Evolutionary conservation across 768 basidiomycete species (phyloP), one percentile per base, ranked within the genome.

Genomic region (Leccinellum luteum): DNA sequence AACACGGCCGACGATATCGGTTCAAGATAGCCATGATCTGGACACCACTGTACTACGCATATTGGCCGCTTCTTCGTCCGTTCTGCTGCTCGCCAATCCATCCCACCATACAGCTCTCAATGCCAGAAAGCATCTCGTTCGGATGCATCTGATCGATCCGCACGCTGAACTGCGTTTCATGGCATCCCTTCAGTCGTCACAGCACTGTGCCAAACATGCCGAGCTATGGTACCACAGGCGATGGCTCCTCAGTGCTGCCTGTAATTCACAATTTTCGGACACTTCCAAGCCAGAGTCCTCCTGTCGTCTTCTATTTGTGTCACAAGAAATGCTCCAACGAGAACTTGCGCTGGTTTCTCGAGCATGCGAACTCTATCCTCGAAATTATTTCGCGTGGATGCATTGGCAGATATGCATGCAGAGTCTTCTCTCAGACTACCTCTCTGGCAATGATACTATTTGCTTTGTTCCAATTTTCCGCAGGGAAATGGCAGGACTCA

Each of bases 361-460:
- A 34, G 82, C 86, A 30, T 85, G 84, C 70, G 81, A 83, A 62
- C 69, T 76, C 6, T 87, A 89, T 65, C 84, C 85, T 9, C 82
- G 89, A 14, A 90, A 90, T 64, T 90, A 90, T 66, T 82, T 86
- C 68, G 86, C 85, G 4, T 90, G 89, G 89, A 67, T 76, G 1
- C 85, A 90, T 62, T 83, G 86, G 65, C 75, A 75, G 48, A 79
- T 79, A 43, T 74, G 84, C 54, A 66, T 82, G 79, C 59, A 63
- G 72, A 34, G 65, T 73, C 35, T 69, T 60, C 54, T 65, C 51
- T 48, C 43, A 14, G 30, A 48, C 62, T 55, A 66, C 54, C 66
- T 55, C 60, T 54, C 54, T 48, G 69, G 63, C 14, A 41, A 12
- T 49, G 52, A 61, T 19, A 8, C n/a, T 13, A 1, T 60, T 9